A percentile compares a stretch with the other conserved stretches of the same genome.
Conservation (phyloP, 31 red algal species). For the Porphyra umbilicalis region DNA sequence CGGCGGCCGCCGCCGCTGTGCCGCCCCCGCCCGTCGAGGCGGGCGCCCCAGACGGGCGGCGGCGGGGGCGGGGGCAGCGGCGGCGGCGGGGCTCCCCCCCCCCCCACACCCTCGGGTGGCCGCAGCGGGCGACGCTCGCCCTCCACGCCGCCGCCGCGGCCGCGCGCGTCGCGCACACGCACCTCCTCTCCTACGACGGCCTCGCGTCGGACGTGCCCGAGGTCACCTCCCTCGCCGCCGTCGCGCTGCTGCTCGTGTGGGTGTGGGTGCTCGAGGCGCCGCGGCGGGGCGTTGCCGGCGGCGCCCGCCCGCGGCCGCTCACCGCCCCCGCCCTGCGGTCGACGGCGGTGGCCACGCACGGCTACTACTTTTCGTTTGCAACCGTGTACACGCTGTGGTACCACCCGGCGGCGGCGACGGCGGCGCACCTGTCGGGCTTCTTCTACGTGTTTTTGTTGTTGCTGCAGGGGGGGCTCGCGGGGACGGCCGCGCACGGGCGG, state of each 20-base stretch:
- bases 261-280: neutral
- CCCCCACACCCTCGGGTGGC: neutral
- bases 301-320: neutral
- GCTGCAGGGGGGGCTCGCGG: neutral
- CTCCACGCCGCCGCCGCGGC: neutral
- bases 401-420: neutral
- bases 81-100: neutral
- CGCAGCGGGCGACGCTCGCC: neutral
- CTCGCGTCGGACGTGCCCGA: neutral
- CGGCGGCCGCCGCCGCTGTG: neutral
- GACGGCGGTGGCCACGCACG: neutral
- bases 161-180: neutral
- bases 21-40: neutral
- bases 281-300: neutral
- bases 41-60: neutral
- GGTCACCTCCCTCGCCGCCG: neutral
- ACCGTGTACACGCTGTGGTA: constrained; percentile 2
- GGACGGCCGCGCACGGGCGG: neutral
- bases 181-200: constrained; percentile 1
- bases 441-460: neutral
- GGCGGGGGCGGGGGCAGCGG: neutral
- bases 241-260: neutral
- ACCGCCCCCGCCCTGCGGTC: neutral
- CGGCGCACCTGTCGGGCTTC: neutral
- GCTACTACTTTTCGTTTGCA: constrained; percentile 1